Base-by-base conservation (phyloP, 139 green algal species). In the Auxenochlorella pyrenoidosa region DNA sequence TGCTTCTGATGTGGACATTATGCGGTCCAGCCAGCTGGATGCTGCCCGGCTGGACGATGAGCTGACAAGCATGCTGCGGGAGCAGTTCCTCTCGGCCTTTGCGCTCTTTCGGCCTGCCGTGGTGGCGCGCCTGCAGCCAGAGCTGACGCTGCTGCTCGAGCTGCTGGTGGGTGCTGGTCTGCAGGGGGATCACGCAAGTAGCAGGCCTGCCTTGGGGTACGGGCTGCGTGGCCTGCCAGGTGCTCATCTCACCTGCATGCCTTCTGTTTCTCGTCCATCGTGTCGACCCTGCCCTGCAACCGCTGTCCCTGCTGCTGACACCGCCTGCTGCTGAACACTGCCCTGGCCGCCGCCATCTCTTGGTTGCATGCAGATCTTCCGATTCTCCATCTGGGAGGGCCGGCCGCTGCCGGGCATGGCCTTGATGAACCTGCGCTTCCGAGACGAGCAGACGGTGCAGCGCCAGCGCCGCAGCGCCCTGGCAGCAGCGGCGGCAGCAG, bases 361-460 rank as follows among this genome's bases (percentile, higher is more conserved):
- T 47, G 6, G 3, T 8, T 6, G 38, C 80, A 24, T 86, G 60
- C 92, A 96, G 92, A 91, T 98, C 40, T 98, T 95, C 75, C 78
- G 78, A 13, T 89, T 94, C 54, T 94, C 94, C 2, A 87, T 97
- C 21, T 93, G 90, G 92, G 43, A 65, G n/a, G 93, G 92, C 77
- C 75, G 85, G 19, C 94, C 96, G 22, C 94, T 95, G 3, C 96
- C 96, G 2, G 96, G 96, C 85, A 96, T 90, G 47, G 88, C 93
- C 32, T 92, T 98, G 26, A 97, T 98, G 93, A 98, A 98, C 87
- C 88, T 98, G 83, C 87, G 96, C 1, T 98, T 95, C 85, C 88
- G 96, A 1, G 85, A 97, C 71, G 95, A 98, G 82, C 65, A 90
- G 2, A 75, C 90, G 65, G 90, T 86, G 1, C 75, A 83, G 41